Evolutionary conservation across 1,284 basidiomycete species (phyloP), one percentile per base, ranked within the genome.

Genomic region (Cutaneotrichosporon spelunceum): DNA sequence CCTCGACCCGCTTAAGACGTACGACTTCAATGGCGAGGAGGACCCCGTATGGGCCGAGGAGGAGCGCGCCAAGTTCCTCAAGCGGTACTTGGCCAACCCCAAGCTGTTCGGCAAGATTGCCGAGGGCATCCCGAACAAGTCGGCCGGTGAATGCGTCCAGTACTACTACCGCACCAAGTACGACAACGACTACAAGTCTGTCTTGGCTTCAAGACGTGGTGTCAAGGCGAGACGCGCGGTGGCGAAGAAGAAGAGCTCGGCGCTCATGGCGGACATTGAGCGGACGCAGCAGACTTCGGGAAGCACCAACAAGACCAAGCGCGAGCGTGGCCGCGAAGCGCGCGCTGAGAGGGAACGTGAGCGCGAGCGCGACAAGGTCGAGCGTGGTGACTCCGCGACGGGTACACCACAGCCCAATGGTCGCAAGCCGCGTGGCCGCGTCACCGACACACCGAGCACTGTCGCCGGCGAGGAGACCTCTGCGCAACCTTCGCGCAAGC

Each of bases 101-200:
- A 98, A 98, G 77, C 94, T 97, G 75, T 98, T 98, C 73, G 77
- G 78, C 21, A 80, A 78, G 66, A 94, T 98, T 63, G 88, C 94
- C 1, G 85, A 88, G 36, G 85, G 82, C 59, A 79, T 98, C 21
- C 87, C 89, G 1, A 84, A 93, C 82, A 98, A 97, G 83, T 88
- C 90, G 4, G 82, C 90, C 0, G 81, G 87, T 0, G 90, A 97
- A 83, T 97, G 94, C 75, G 91, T 98, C 47, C 84, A 88, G 54
- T 96, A 88, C 79, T 98, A 98, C 79, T 98, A 98, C 79, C 82
- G 95, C 62, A 91, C 93, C 80, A 98, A 98, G 83, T 92, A 95
- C 79, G 84, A 83, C 69, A 87, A 93, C 72, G 89, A 94, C 78
- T 95, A 93, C 80, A 87, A 91, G 56, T 68, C 76, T 19, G 72